These are phyloP conservation scores for Fraxinus latifolia DNA, from an alignment of 305 asterid genomes.

Conservation along the genomic window DNA sequence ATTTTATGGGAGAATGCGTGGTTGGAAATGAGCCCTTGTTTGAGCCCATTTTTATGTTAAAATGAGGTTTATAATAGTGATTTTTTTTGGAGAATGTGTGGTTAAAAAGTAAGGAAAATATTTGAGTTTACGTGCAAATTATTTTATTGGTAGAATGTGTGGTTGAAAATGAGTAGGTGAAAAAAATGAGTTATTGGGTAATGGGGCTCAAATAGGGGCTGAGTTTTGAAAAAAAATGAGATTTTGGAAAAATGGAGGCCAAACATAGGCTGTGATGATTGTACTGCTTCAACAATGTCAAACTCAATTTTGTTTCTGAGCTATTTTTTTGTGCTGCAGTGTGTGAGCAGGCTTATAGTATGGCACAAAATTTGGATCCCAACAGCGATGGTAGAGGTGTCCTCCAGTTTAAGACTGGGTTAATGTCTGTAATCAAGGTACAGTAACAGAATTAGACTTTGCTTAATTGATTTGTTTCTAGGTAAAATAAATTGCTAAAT, in stretches of 20 bases:
- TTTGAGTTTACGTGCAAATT: not conserved
- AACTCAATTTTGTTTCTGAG: conserved; percentile 8
- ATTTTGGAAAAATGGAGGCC: not conserved
- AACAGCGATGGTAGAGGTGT: conserved; percentile 93
- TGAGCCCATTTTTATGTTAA: not conserved
- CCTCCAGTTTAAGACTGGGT: conserved; percentile 95
- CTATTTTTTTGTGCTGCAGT: conserved; percentile 38
- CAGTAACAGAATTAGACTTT: conserved; percentile 10
- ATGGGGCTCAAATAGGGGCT: not conserved
- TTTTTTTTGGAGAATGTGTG: too few relatives aligned
- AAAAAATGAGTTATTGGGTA: not conserved
- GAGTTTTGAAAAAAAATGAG: not conserved
- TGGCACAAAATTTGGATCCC: conserved; percentile 96
- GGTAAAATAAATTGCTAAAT: conserved; percentile 4
- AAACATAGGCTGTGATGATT: not conserved
- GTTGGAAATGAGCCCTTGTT: not conserved
- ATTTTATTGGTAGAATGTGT: not conserved
- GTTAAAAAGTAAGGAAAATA: not conserved
- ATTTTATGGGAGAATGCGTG: too few relatives aligned
- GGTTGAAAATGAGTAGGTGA: not conserved
- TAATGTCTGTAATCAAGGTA: conserved; percentile 98
- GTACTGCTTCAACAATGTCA: not conserved
- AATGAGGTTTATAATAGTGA: not conserved
- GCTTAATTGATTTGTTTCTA: conserved; percentile 3
- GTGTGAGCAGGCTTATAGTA: conserved; percentile 95